These are phyloP conservation scores for Aspergillus japonicus DNA, from an alignment of 2,329 filamentous ascomycete genomes.

Conservation along the genomic window DNA sequence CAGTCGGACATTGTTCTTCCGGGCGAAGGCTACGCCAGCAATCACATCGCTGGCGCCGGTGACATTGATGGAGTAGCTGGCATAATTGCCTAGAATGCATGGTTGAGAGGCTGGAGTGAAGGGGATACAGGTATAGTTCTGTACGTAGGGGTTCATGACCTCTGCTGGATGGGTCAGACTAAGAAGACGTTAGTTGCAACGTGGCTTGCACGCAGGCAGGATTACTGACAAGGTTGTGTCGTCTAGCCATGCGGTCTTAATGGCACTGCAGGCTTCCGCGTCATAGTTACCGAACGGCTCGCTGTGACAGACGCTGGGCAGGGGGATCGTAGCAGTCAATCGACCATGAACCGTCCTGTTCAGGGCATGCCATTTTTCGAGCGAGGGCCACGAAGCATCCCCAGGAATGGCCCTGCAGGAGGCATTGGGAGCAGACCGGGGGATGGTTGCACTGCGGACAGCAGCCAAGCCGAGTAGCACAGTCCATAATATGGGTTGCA, in stretches of 20 bases:
- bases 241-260: too few relatives aligned
- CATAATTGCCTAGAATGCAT: neutral
- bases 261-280: conserved; percentile 36
- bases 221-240: too few relatives aligned
- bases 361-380: conserved; percentile 2
- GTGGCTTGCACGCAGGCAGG: too few relatives aligned
- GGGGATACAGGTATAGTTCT: conserved; percentile 3
- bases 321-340: conserved; percentile 2
- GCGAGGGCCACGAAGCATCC: conserved; percentile 2
- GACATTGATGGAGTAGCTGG: conserved; percentile 16
- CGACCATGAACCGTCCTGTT: conserved; percentile 3
- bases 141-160: conserved; percentile 33
- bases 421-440: too few relatives aligned
- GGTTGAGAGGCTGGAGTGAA: neutral
- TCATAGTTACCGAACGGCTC: conserved; percentile 36
- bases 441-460: too few relatives aligned
- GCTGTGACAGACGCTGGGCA: conserved; percentile 19
- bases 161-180: too few relatives aligned
- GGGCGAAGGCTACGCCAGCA: conserved; percentile 10
- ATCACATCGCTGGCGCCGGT: conserved; percentile 4
- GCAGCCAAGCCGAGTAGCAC: too few relatives aligned
- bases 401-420: neutral
- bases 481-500: too few relatives aligned
- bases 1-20: conserved; percentile 27
- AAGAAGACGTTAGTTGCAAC: too few relatives aligned